A percentile compares a stretch with the other conserved stretches of the same genome.
Conservation (phyloP, 257 asterid genomes). For the Solanum peruvianum region DNA sequence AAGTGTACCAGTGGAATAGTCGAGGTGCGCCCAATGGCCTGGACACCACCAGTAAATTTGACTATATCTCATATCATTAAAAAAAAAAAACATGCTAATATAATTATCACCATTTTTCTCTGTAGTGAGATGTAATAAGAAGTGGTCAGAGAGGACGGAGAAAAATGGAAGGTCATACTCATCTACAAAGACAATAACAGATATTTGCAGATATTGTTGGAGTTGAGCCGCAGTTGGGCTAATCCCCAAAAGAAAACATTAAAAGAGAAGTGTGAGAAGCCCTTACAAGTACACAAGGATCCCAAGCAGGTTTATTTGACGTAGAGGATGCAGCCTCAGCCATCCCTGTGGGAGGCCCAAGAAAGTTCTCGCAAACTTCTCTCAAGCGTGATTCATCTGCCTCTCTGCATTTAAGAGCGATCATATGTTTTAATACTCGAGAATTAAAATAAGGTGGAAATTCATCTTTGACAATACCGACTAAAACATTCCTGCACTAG, state of each 20-base stretch:
- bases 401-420: constrained; percentile 37
- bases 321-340: constrained; percentile 31
- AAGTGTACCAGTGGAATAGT: neutral
- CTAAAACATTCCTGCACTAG: too few species aligned
- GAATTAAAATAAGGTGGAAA: neutral
- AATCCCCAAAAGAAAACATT: neutral
- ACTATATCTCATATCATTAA: neutral
- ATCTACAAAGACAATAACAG: neutral
- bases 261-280: constrained; percentile 1
- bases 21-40: neutral
- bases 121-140: neutral
- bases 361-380: constrained; percentile 93
- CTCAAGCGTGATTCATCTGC: constrained; percentile 85
- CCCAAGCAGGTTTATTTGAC: constrained; percentile 53
- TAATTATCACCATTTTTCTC: neutral
- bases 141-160: neutral
- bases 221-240: neutral
- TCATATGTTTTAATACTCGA: neutral
- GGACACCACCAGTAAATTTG: neutral
- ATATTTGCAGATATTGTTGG: neutral
- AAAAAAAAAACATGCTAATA: neutral
- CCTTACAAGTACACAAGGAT: constrained; percentile 69
- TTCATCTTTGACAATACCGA: neutral
- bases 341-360: constrained; percentile 96
- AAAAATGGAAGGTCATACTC: neutral